A percentile compares a stretch with the other conserved stretches of the same genome.
Evolutionary conservation across 352 stramenopile species (phyloP).

Genomic region (Phytophthora brassicae): DNA sequence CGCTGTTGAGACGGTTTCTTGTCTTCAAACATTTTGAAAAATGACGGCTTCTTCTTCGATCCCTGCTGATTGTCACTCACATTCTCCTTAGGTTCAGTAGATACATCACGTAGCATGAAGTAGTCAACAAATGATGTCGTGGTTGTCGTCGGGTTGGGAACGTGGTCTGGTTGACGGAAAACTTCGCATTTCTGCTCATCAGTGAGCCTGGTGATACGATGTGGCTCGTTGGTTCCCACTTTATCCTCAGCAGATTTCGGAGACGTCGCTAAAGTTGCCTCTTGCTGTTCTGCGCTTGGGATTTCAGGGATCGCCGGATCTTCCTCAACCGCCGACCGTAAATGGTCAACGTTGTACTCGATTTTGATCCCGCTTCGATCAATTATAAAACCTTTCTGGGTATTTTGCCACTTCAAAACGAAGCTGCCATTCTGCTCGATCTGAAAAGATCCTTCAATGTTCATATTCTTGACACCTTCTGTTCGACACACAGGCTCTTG

Average conservation of each 20-base stretch:
- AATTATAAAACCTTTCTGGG: constrained; percentile 62
- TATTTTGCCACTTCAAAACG: constrained; percentile 76
- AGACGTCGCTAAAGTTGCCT: not conserved
- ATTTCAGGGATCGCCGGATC: not conserved
- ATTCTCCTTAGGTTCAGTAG: constrained; percentile 1
- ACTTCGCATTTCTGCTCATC: constrained; percentile 56
- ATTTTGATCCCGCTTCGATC: constrained; percentile 68
- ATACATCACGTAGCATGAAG: constrained; percentile 33
- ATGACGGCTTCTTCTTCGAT: constrained; percentile 39
- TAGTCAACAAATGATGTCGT: constrained; percentile 76
- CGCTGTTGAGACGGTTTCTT: constrained; percentile 23
- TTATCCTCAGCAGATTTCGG: constrained; percentile 7
- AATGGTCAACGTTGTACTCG: constrained; percentile 55
- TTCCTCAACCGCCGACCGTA: constrained; percentile 28
- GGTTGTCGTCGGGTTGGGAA: constrained; percentile 69
- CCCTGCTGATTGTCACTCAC: constrained; percentile 20
- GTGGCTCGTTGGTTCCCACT: constrained; percentile 5
- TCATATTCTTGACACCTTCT: constrained; percentile 67
- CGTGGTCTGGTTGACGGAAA: constrained; percentile 56
- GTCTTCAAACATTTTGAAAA: constrained; percentile 55
- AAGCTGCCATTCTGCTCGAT: constrained; percentile 67
- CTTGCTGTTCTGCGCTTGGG: not conserved
- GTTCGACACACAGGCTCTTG: constrained; percentile 50
- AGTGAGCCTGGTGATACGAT: constrained; percentile 25
- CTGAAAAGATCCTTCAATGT: constrained; percentile 49